These are phyloP conservation scores for Tuctoria greenei DNA, from an alignment of 176 grass and related monocot species.

Conservation along the genomic window DNA sequence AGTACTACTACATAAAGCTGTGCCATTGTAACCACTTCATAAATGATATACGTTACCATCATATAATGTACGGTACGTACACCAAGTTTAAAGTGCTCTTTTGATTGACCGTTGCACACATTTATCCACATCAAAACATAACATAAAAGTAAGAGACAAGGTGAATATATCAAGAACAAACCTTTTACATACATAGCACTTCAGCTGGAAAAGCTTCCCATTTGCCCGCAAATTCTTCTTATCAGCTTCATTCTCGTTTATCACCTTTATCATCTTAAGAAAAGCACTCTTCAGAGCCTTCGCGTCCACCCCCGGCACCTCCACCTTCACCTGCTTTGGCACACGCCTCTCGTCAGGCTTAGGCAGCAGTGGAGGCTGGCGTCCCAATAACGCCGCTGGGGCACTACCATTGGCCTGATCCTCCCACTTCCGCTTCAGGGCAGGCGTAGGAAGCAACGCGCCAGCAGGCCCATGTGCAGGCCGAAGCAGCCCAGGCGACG, in stretches of 20 bases:
- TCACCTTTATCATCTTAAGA: constrained; percentile 73
- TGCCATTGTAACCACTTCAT: neutral
- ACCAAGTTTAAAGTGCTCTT: neutral
- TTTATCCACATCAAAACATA: constrained; percentile 10
- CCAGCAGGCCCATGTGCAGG: neutral
- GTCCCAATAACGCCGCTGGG: constrained; percentile 21
- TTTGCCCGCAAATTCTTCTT: constrained; percentile 78
- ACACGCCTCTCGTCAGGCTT: constrained; percentile 28
- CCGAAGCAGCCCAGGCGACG: neutral
- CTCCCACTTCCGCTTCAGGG: constrained; percentile 53
- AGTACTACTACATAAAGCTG: neutral
- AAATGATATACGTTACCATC: neutral
- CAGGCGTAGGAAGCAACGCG: constrained; percentile 14
- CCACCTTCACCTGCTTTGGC: constrained; percentile 48
- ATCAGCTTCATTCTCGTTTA: constrained; percentile 54
- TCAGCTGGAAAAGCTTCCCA: constrained; percentile 60
- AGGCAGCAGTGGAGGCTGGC: constrained; percentile 27
- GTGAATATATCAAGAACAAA: constrained; percentile 29
- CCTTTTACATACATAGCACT: constrained; percentile 78
- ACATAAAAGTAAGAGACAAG: neutral
- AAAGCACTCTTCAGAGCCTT: constrained; percentile 70
- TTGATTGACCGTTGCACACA: neutral
- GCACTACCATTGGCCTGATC: constrained; percentile 36
- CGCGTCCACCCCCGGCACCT: constrained; percentile 36
- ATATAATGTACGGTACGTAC: constrained; percentile 6